Percentiles rank a stretch among this genome's conserved stretches.
phyloP scores from a whole-genome alignment of 352 stramenopile species.

The Thalassiosira exigua region DNA sequence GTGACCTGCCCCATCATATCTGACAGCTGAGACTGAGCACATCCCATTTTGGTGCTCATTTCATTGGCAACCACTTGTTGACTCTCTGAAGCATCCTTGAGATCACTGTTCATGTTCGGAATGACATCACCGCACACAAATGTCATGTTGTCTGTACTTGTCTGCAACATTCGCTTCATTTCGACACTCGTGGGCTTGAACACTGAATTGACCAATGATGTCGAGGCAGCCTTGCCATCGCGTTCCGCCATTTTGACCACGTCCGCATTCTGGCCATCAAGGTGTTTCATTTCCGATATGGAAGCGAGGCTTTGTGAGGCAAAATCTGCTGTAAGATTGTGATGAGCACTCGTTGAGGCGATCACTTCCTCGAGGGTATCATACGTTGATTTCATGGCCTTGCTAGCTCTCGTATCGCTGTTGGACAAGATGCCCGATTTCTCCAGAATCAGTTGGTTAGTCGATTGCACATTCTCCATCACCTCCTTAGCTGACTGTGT shows the following conservation, averaged over 20 bases:
- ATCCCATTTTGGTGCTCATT: slow-evolving; percentile 34
- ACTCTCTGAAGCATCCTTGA: slow-evolving; percentile 31
- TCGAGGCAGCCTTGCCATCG: slow-evolving; percentile 39
- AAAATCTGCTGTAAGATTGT: slow-evolving; percentile 29
- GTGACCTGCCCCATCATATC: slow-evolving; percentile 31
- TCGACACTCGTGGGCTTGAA: slow-evolving; percentile 31
- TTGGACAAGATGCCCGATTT: slow-evolving; percentile 30
- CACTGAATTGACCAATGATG: slow-evolving; percentile 40
- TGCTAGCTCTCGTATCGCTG: slow-evolving; percentile 38
- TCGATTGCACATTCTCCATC: slow-evolving; percentile 41
- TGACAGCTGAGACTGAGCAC: slow-evolving; percentile 8
- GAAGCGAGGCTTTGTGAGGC: slow-evolving; percentile 22
- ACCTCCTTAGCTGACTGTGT: slow-evolving; percentile 38
- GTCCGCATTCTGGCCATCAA: slow-evolving; percentile 20
- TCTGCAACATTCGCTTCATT: slow-evolving; percentile 35
- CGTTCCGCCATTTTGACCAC: slow-evolving; percentile 40
- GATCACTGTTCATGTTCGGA: slow-evolving; percentile 16
- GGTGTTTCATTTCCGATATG: slow-evolving; percentile 49
- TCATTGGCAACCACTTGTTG: slow-evolving; percentile 16
- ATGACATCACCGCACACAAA: slow-evolving; percentile 22
- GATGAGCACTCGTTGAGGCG: slow-evolving; percentile 23
- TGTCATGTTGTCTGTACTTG: slow-evolving; percentile 20
- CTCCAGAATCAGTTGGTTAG: slow-evolving; percentile 35
- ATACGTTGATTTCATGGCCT: slow-evolving; percentile 35
- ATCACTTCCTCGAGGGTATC: slow-evolving; percentile 35